These are phyloP conservation scores for Neofusicoccum kwambonambiense DNA, from an alignment of 2,329 filamentous ascomycete species.

Conservation along the genomic window DNA sequence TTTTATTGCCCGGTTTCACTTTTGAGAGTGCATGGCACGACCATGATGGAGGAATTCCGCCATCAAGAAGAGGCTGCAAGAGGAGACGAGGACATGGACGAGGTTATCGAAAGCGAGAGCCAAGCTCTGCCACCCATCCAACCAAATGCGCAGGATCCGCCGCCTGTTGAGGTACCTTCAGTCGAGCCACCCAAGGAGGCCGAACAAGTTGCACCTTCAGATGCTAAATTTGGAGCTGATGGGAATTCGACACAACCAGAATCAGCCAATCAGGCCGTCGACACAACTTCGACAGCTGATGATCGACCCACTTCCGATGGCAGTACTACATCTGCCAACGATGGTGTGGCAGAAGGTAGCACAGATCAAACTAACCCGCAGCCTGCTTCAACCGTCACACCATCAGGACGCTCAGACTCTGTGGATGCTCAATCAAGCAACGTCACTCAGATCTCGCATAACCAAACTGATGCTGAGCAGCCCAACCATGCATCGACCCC, in stretches of 20 bases:
- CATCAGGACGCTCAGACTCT: neutral
- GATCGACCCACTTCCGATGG: neutral
- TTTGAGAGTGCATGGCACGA: slow-evolving; percentile 85
- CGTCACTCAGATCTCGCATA: slow-evolving; percentile 1
- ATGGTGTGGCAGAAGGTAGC: slow-evolving; percentile 2
- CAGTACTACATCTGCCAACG: neutral
- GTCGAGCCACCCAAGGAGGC: slow-evolving; percentile 19
- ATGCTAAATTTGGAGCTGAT: neutral
- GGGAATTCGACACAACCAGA: neutral
- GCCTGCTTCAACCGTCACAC: neutral
- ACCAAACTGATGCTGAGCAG: slow-evolving; percentile 12
- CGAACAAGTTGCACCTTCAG: neutral
- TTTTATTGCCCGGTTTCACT: slow-evolving; percentile 94
- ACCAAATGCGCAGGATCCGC: neutral
- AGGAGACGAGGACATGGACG: slow-evolving; percentile 60
- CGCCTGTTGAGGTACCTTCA: neutral
- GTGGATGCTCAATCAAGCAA: neutral
- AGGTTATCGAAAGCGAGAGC: slow-evolving; percentile 39
- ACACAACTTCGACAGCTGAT: neutral
- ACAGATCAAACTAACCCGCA: slow-evolving; percentile 8
- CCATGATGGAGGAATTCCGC: slow-evolving; percentile 92
- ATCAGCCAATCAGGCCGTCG: neutral
- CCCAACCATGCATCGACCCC: slow-evolving; percentile 4
- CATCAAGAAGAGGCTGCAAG: slow-evolving; percentile 72
- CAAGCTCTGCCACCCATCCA: slow-evolving; percentile 8